Conservation (phyloP, 2,329 filamentous ascomycete genomes). For the Parastagonospora nodorum region DNA sequence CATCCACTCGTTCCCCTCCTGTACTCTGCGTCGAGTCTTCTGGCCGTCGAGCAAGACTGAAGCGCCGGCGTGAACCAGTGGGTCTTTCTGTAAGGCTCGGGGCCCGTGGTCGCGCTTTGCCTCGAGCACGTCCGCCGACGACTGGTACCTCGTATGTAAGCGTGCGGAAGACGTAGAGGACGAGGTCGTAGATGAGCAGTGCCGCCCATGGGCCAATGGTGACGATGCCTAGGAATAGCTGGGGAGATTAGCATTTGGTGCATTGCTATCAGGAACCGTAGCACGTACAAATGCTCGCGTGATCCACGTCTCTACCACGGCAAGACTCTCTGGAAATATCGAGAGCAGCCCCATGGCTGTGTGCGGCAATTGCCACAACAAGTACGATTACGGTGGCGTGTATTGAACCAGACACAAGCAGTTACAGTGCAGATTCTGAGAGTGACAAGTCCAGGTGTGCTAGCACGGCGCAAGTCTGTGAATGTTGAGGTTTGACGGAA, state of each 20-base stretch:
- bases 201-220: conserved; percentile 66
- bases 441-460: not conserved
- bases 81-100: conserved; percentile 65
- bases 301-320: conserved; percentile 65
- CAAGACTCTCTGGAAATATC: conserved; percentile 64
- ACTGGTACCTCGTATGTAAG: conserved; percentile 63
- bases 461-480: not conserved
- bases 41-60: conserved; percentile 48
- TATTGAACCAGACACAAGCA: not conserved
- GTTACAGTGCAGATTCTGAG: no score
- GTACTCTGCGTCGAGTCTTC: conserved; percentile 26
- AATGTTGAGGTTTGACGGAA: not conserved
- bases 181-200: conserved; percentile 66
- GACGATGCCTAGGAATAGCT: conserved; percentile 66
- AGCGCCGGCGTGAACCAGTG: conserved; percentile 53
- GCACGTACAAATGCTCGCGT: conserved; percentile 64
- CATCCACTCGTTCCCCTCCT: conserved; percentile 19
- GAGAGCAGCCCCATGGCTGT: conserved; percentile 66
- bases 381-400: not conserved
- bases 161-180: conserved; percentile 65
- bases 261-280: not conserved
- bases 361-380: not conserved
- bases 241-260: conserved; percentile 23
- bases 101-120: conserved; percentile 63
- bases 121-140: conserved; percentile 65